A percentile compares a stretch with the other conserved stretches of the same genome.
Conservation (phyloP, 192 early-diverging fungal genomes). For the Pilaira anomala region DNA sequence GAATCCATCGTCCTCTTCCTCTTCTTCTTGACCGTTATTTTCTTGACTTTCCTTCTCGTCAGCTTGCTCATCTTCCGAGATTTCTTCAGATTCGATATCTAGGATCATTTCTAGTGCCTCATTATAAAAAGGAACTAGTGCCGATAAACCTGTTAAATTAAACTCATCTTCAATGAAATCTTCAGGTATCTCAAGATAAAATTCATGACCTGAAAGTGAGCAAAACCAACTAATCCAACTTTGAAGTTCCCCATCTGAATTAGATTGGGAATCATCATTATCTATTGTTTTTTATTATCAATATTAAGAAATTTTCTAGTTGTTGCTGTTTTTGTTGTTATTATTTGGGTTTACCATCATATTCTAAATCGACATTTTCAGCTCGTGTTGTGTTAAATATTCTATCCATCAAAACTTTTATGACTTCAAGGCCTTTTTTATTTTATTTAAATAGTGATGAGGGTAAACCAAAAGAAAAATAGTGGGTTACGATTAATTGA, state of each 20-base stretch:
- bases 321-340: neutral
- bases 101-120: conserved; percentile 96
- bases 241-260: conserved; percentile 18
- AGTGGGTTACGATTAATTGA: neutral
- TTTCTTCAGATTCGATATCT: conserved; percentile 62
- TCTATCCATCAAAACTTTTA: conserved; percentile 8
- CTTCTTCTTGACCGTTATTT: neutral
- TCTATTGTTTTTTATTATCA: neutral
- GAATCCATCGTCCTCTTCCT: conserved; percentile 25
- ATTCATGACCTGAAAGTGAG: conserved; percentile 73
- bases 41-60: conserved; percentile 40
- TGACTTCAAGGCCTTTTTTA: neutral
- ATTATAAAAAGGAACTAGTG: conserved; percentile 81
- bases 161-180: conserved; percentile 97
- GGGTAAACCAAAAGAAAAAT: too few species aligned
- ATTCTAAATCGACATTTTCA: conserved; percentile 4
- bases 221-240: conserved; percentile 79
- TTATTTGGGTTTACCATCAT: neutral
- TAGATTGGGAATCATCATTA: conserved; percentile 11
- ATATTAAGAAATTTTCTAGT: conserved; percentile 6
- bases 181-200: conserved; percentile 77
- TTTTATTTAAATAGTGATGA: neutral
- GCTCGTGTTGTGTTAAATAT: conserved; percentile 5
- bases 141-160: conserved; percentile 90
- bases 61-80: conserved; percentile 23